Evolutionary conservation across 1,139 yeast species (phyloP), one percentile per base, ranked within the genome.

Genomic region (Hansenula sp.): DNA sequence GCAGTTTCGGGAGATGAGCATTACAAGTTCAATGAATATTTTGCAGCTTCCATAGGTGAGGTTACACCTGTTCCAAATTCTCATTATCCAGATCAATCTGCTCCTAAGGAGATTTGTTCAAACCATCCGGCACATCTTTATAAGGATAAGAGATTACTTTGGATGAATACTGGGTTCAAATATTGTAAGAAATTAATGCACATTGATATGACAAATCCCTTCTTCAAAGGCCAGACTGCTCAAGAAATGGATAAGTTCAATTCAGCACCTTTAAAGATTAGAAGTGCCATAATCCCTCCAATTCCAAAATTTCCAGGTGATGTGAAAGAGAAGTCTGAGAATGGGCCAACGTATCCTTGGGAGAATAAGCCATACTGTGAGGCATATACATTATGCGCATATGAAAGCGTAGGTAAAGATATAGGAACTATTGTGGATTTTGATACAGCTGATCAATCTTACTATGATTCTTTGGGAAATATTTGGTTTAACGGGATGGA

Each of bases 371-470:
- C 68, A 0, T 66, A 72, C 38, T 81, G 87, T 61, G 63, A 70
- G 25, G 72, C 74, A 8, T 80, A 80, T 55, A 62, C 74, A 36
- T 74, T 81, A 61, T 79, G 86, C 65, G 84, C 82, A 0, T 79
- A 77, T 54, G 72, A 71, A 50, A 48, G 59, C 11, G 64, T 78
- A 11, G 38, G 24, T 6, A 54, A 52, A 11, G 41, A 39, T 9
- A 33, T 41, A 6, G 61, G 59, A 2, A 17, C 29, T 3, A 24
- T 48, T 3, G 37, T 57, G 9, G 32, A 45, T 3, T 56, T 50
- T 37, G 16, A 36, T 1, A 41, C 45, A 10, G 41, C 41, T 4
- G 49, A 51, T 12, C 40, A 34, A 3, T 2, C 17, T 3, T 42
- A 41, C 36, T 54, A 45, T 38, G 46, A 48, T 9, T 41, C 41